Evolutionary conservation across 2,329 filamentous ascomycete genomes (phyloP).

Genomic region (Chaetomiaceae sp.): DNA sequence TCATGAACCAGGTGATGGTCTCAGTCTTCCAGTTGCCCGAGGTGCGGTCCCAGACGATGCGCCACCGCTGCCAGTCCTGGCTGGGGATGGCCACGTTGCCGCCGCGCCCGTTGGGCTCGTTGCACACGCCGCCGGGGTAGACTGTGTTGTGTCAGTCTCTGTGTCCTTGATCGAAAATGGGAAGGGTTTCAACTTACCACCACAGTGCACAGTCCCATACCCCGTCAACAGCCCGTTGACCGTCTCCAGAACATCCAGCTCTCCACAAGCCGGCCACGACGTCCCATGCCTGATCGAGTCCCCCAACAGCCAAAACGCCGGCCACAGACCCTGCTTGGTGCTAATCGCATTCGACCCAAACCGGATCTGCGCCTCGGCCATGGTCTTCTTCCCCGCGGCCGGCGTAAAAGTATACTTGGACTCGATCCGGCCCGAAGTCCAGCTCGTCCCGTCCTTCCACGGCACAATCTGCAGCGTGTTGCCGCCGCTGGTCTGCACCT

Average conservation of each 20-base stretch:
- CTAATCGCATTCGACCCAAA: constrained; percentile 37
- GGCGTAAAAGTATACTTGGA: constrained; percentile 44
- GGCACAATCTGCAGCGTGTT: constrained; percentile 50
- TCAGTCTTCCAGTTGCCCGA: constrained; percentile 40
- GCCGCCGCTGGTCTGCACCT: constrained; percentile 49
- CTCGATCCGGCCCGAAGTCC: constrained; percentile 50
- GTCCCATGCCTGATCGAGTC: constrained; percentile 43
- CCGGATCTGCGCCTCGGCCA: constrained; percentile 43
- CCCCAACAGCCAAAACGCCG: constrained; percentile 51
- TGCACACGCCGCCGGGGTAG: constrained; percentile 42
- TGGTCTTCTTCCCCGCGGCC: constrained; percentile 36
- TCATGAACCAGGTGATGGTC: constrained; percentile 46
- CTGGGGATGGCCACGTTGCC: constrained; percentile 38
- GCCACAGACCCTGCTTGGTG: constrained; percentile 48
- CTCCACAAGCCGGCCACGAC: constrained; percentile 46
- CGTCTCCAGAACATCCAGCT: constrained; percentile 49
- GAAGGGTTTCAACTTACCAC: constrained; percentile 19
- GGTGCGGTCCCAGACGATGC: constrained; percentile 44
- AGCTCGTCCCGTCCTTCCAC: constrained; percentile 34
- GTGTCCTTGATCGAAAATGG: neutral
- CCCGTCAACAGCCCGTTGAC: constrained; percentile 43
- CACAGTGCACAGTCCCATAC: constrained; percentile 48
- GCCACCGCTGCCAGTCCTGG: constrained; percentile 47
- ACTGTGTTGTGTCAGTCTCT: constrained; percentile 3
- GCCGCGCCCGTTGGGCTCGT: constrained; percentile 42